Evolutionary conservation across 2,329 filamentous ascomycete genomes (phyloP).

Genomic region (Fusarium oligoseptatum): DNA sequence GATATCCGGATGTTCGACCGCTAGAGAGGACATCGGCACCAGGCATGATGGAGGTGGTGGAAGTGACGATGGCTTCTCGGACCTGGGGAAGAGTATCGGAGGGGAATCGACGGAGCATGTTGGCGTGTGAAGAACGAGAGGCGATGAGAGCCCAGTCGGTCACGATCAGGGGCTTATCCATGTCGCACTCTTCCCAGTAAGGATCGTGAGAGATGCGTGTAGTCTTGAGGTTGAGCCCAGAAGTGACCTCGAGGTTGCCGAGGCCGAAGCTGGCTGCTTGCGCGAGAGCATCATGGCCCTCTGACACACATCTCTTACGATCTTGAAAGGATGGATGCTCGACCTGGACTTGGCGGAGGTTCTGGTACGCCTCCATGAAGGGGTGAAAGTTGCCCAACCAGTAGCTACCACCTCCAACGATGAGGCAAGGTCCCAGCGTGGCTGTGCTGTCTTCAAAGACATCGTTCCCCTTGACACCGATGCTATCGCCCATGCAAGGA

Average conservation of each 20-base stretch:
- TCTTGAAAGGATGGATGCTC: slow-evolving; percentile 60
- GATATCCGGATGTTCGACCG: slow-evolving; percentile 59
- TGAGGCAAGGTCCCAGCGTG: slow-evolving; percentile 58
- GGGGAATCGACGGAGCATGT: slow-evolving; percentile 58
- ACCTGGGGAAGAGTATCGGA: slow-evolving; percentile 49
- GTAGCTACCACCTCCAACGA: slow-evolving; percentile 53
- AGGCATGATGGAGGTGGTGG: slow-evolving; percentile 50
- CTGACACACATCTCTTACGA: slow-evolving; percentile 51
- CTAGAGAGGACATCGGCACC: slow-evolving; percentile 55
- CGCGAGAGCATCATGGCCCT: slow-evolving; percentile 55
- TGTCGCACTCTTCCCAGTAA: slow-evolving; percentile 59
- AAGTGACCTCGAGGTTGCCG: slow-evolving; percentile 56
- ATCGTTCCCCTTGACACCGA: slow-evolving; percentile 52
- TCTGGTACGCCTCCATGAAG: slow-evolving; percentile 54
- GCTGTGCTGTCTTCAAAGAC: slow-evolving; percentile 54
- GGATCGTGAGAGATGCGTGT: slow-evolving; percentile 59
- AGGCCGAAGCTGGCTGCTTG: slow-evolving; percentile 48
- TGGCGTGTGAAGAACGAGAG: slow-evolving; percentile 52
- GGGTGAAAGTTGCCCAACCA: slow-evolving; percentile 62
- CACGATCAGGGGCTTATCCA: slow-evolving; percentile 57
- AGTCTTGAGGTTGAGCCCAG: slow-evolving; percentile 58
- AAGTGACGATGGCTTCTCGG: slow-evolving; percentile 51
- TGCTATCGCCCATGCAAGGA: slow-evolving; percentile 62
- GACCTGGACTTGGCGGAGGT: slow-evolving; percentile 46
- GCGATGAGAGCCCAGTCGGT: slow-evolving; percentile 61